Conservation (phyloP, 306 rosid genomes). For the Datisca glomerata region DNA sequence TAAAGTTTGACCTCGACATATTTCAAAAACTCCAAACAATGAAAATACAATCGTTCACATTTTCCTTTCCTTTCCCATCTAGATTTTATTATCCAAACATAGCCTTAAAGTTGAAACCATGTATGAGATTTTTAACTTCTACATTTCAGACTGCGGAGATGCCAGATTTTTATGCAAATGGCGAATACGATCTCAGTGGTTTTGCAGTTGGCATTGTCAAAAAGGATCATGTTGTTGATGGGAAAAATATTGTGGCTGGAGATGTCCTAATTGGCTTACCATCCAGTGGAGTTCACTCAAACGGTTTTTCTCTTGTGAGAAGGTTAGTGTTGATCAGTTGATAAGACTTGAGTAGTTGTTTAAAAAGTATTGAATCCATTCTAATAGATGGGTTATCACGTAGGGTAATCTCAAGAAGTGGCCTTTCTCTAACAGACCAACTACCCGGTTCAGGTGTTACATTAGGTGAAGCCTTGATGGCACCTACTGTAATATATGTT, state of each 20-base stretch:
- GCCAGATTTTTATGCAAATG: constrained; percentile 85
- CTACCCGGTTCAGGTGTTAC: constrained; percentile 60
- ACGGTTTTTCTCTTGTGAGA: constrained; percentile 89
- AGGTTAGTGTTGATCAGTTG: constrained; percentile 32
- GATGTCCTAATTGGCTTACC: constrained; percentile 76
- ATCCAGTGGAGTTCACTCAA: constrained; percentile 88
- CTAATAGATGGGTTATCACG: background rate
- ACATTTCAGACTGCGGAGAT: constrained; percentile 78
- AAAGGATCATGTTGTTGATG: constrained; percentile 61
- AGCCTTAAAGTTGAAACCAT: too few species aligned
- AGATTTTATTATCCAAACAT: background rate
- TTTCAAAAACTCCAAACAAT: background rate
- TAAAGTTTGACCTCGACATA: too few species aligned
- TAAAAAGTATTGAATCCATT: background rate
- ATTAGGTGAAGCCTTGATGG: constrained; percentile 77
- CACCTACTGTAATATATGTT: constrained; percentile 77
- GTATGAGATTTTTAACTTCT: constrained; percentile 12
- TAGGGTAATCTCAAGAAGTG: constrained; percentile 68
- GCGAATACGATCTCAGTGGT: constrained; percentile 92
- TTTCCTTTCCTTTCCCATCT: background rate
- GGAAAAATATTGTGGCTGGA: constrained; percentile 56
- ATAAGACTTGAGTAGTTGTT: background rate
- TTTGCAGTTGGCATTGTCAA: constrained; percentile 83
- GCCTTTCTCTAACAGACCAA: constrained; percentile 48
- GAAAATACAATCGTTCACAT: background rate